Percentiles rank a stretch among this genome's conserved stretches.
Conservation (phyloP, 768 basidiomycete species). For the Crepidotus variabilis region DNA sequence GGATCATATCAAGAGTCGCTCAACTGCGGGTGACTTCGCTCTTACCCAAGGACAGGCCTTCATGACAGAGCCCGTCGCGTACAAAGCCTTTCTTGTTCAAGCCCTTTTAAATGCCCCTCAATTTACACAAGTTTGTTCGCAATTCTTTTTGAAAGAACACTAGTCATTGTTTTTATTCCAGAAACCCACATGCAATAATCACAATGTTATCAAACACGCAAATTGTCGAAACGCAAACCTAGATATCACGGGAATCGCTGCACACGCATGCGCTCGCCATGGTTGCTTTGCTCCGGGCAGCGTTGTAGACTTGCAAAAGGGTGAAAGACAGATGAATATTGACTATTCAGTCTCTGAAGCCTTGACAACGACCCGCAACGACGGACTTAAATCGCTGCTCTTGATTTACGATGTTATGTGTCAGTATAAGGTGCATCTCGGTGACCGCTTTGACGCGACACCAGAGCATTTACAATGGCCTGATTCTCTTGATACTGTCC, state of each 20-base stretch:
- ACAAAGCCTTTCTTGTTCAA: slow-evolving; percentile 1
- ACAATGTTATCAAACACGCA: neutral
- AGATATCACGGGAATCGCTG: neutral
- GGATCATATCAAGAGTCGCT: slow-evolving; percentile 4
- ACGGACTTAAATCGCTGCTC: neutral
- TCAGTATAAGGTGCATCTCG: neutral
- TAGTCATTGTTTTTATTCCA: neutral
- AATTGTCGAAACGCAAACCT: neutral
- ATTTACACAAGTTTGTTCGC: neutral
- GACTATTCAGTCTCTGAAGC: neutral
- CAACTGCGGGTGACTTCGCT: slow-evolving; percentile 4
- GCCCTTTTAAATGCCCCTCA: neutral
- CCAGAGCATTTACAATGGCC: too few relatives aligned
- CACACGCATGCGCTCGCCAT: neutral
- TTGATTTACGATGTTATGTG: neutral
- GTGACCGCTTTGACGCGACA: neutral
- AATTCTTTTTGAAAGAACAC: neutral
- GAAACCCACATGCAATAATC: neutral
- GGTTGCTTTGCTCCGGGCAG: neutral
- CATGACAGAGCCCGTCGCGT: slow-evolving; percentile 2
- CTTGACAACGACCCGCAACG: neutral
- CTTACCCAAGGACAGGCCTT: slow-evolving; percentile 10
- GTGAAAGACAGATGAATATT: neutral
- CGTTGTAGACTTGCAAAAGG: neutral
- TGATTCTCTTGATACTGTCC: too few relatives aligned